These are phyloP conservation scores for Lichtheimia hyalospora DNA, from an alignment of 371 early-diverging fungal genomes.

Conservation along the genomic window DNA sequence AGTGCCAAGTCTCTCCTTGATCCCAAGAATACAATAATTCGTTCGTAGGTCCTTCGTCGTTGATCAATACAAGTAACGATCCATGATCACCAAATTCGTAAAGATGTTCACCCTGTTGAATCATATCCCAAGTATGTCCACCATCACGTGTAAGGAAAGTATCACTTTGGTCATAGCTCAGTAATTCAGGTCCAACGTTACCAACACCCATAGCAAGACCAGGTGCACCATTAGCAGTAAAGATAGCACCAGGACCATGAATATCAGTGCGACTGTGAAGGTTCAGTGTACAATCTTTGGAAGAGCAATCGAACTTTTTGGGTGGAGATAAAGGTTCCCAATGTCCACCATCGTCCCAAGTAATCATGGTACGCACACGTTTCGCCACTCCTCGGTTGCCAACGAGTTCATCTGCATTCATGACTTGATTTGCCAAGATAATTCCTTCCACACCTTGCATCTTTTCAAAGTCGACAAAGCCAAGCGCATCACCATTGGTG, in stretches of 20 bases:
- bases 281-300: slow-evolving; percentile 67
- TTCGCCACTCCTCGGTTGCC: slow-evolving; percentile 57
- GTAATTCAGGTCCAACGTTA: slow-evolving; percentile 73
- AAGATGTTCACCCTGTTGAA: slow-evolving; percentile 55
- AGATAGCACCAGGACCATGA: slow-evolving; percentile 64
- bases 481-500: slow-evolving; percentile 73
- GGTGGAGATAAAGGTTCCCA: slow-evolving; percentile 78
- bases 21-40: slow-evolving; percentile 66
- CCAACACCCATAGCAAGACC: slow-evolving; percentile 92
- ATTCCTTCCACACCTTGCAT: slow-evolving; percentile 84
- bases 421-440: slow-evolving; percentile 85
- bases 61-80: slow-evolving; percentile 64
- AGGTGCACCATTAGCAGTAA: slow-evolving; percentile 73
- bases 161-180: slow-evolving; percentile 60
- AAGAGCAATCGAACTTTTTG: slow-evolving; percentile 47
- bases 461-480: slow-evolving; percentile 89
- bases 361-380: slow-evolving; percentile 71
- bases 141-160: slow-evolving; percentile 84
- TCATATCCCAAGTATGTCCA: slow-evolving; percentile 73
- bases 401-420: slow-evolving; percentile 64
- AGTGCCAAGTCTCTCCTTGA: slow-evolving; percentile 69
- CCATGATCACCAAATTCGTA: slow-evolving; percentile 89
- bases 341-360: slow-evolving; percentile 83
- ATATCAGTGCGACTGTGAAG: slow-evolving; percentile 75
- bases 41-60: slow-evolving; percentile 74